These are phyloP conservation scores for Didymella pinodella DNA, from an alignment of 2,329 filamentous ascomycete genomes.

Conservation along the genomic window DNA sequence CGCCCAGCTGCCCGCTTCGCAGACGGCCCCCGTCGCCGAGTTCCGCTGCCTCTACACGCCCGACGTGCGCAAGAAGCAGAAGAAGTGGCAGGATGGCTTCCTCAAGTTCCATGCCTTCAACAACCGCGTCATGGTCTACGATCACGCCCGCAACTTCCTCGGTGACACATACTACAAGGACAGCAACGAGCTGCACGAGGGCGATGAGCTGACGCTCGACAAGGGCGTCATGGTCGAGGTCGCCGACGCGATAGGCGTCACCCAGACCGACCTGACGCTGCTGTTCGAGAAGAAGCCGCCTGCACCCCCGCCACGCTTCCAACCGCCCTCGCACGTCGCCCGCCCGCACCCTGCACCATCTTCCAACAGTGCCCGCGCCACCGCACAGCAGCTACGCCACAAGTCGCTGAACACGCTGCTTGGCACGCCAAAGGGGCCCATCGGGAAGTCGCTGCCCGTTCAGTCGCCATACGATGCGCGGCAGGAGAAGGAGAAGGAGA, in stretches of 20 bases:
- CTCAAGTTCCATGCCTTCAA: conserved; percentile 92
- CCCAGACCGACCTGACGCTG: conserved; percentile 79
- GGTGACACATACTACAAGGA: conserved; percentile 85
- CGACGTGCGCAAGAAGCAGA: conserved; percentile 85
- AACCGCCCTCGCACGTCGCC: conserved; percentile 28
- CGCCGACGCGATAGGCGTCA: conserved; percentile 73
- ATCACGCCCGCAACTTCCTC: conserved; percentile 79
- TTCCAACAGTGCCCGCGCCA: conserved; percentile 21
- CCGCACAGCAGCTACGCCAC: conserved; percentile 57
- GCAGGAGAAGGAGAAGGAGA: conserved; percentile 39
- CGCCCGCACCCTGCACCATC: conserved; percentile 24
- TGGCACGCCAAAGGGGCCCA: conserved; percentile 69
- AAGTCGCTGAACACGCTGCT: conserved; percentile 70
- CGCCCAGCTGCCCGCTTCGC: conserved; percentile 56
- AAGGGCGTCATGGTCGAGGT: conserved; percentile 82
- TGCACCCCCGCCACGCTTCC: conserved; percentile 31
- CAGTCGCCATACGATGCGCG: conserved; percentile 72
- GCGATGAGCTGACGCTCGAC: conserved; percentile 83
- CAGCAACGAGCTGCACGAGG: conserved; percentile 73
- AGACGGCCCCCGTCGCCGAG: conserved; percentile 78
- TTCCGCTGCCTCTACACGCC: conserved; percentile 87
- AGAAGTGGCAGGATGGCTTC: conserved; percentile 91
- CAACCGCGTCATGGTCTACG: conserved; percentile 88
- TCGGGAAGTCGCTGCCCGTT: conserved; percentile 67
- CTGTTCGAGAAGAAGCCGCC: conserved; percentile 72